Percentiles rank a stretch among this genome's conserved stretches.
phyloP scores from a whole-genome alignment of 2,329 filamentous ascomycete genomes.

The Davidsoniella eucalypti region DNA sequence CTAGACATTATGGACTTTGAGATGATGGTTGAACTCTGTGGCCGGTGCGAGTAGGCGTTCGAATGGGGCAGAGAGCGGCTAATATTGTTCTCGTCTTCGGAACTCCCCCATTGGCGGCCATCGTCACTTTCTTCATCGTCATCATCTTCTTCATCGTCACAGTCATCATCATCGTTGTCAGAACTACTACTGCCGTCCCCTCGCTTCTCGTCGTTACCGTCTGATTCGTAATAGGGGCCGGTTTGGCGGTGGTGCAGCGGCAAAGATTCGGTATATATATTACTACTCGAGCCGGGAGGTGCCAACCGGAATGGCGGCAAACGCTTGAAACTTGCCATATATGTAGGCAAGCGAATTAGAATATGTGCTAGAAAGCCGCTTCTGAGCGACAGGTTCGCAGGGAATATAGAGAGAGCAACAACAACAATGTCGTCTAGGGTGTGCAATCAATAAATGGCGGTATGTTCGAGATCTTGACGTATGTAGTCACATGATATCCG shows the following conservation, averaged over 20 bases:
- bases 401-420: no score
- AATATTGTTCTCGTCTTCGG: conserved; percentile 1
- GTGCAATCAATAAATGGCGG: no score
- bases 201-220: no score
- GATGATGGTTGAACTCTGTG: no score
- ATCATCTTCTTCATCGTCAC: conserved; percentile 15
- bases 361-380: not conserved
- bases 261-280: not conserved
- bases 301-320: conserved; percentile 9
- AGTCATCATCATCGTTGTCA: conserved; percentile 25
- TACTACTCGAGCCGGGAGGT: not conserved
- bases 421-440: no score
- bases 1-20: conserved; percentile 21
- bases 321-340: conserved; percentile 11
- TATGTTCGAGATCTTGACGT: no score
- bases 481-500: no score
- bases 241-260: no score
- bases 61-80: not conserved
- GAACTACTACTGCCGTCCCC: no score
- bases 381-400: no score
- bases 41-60: not conserved
- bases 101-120: conserved; percentile 1
- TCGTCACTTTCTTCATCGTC: conserved; percentile 1
- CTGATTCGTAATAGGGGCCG: no score
- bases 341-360: not conserved